These are phyloP conservation scores for Pyrenula aspistea DNA, from an alignment of 495 filamentous ascomycete genomes.

Conservation along the genomic window DNA sequence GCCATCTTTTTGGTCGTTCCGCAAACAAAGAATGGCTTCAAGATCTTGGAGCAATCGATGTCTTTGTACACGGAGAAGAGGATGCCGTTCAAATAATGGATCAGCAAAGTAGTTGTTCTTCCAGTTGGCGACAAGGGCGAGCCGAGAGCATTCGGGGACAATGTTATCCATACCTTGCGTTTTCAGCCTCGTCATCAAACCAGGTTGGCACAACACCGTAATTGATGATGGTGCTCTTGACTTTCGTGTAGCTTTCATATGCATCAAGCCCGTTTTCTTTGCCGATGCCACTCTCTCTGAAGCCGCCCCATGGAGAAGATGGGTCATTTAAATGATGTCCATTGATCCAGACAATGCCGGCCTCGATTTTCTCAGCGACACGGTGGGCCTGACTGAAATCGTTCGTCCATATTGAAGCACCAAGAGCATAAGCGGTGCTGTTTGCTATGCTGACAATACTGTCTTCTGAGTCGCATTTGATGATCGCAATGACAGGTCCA, in stretches of 20 bases:
- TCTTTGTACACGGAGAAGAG: too few relatives aligned
- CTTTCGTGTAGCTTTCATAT: constrained; percentile 43
- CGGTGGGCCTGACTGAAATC: constrained; percentile 46
- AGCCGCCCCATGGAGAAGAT: constrained; percentile 48
- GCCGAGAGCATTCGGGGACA: background rate
- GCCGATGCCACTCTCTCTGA: constrained; percentile 41
- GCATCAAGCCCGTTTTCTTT: constrained; percentile 47
- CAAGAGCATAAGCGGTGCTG: constrained; percentile 35
- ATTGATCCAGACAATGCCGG: constrained; percentile 52
- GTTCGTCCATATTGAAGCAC: constrained; percentile 46
- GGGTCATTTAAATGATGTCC: constrained; percentile 50
- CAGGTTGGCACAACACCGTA: constrained; percentile 36
- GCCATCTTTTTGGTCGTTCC: too few relatives aligned
- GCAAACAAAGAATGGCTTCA: too few relatives aligned
- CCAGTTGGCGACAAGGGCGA: too few relatives aligned
- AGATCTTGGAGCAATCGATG: too few relatives aligned
- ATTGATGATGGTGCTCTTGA: constrained; percentile 47
- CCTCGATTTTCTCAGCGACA: constrained; percentile 40
- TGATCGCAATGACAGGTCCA: constrained; percentile 36
- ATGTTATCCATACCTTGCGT: constrained; percentile 34
- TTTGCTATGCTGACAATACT: constrained; percentile 34
- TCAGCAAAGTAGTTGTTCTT: too few relatives aligned
- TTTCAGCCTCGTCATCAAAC: constrained; percentile 30
- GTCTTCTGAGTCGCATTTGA: constrained; percentile 33
- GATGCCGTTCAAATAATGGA: too few relatives aligned